Percentiles rank a stretch among this genome's conserved stretches.
These are phyloP conservation scores for Sporodiniella umbellata DNA, from an alignment of 371 early-diverging fungal genomes.

Conservation along the genomic window DNA sequence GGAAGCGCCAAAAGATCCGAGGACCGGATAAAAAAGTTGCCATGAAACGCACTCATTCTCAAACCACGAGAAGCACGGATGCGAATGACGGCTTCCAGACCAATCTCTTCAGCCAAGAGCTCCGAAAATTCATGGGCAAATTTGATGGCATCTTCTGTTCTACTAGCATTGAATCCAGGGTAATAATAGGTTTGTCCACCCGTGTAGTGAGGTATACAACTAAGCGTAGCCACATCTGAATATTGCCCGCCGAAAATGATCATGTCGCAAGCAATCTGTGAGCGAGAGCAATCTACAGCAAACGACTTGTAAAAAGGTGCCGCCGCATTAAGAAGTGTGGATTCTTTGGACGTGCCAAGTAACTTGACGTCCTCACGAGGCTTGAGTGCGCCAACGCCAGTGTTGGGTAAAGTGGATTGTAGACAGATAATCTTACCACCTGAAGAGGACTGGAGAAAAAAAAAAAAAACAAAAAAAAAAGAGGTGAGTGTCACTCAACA, in stretches of 20 bases:
- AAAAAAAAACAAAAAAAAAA: neutral
- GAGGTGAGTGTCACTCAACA: too few relatives aligned
- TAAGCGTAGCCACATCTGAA: conserved; percentile 91
- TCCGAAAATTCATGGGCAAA: conserved; percentile 86
- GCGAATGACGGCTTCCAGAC: conserved; percentile 96
- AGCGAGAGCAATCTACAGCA: conserved; percentile 89
- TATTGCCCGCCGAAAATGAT: conserved; percentile 88
- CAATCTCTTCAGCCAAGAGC: conserved; percentile 80
- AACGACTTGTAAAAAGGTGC: conserved; percentile 91
- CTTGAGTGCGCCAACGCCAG: conserved; percentile 80
- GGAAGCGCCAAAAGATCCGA: conserved; percentile 93
- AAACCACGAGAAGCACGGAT: conserved; percentile 90
- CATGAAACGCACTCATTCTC: conserved; percentile 87
- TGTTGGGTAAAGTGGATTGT: conserved; percentile 79
- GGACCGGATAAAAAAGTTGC: conserved; percentile 96
- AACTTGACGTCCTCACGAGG: conserved; percentile 83
- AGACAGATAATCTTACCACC: conserved; percentile 92
- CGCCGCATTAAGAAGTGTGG: conserved; percentile 78
- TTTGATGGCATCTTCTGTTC: conserved; percentile 85
- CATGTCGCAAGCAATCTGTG: conserved; percentile 92
- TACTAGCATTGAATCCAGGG: conserved; percentile 89
- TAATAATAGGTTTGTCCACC: conserved; percentile 96
- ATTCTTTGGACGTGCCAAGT: conserved; percentile 85
- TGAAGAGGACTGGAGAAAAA: conserved; percentile 47
- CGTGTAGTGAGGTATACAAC: conserved; percentile 83